These are phyloP conservation scores for Acorus gramineus DNA, from an alignment of 106 monocot species.

Conservation along the genomic window DNA sequence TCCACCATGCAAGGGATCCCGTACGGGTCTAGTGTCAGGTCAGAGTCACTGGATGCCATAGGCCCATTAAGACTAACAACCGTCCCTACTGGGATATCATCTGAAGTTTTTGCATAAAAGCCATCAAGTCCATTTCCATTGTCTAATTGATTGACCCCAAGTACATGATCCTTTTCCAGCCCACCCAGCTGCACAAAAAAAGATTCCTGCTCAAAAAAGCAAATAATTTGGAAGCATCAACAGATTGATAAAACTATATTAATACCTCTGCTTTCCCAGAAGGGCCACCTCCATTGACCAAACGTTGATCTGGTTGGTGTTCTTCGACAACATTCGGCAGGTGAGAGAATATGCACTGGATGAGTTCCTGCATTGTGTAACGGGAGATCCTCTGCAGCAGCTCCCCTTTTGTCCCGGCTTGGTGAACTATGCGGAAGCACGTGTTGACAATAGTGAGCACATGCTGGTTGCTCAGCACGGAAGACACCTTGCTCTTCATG, in stretches of 20 bases:
- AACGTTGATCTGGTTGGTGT: neutral
- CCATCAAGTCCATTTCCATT: constrained; percentile 50
- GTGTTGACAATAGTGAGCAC: constrained; percentile 81
- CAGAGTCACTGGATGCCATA: constrained; percentile 12
- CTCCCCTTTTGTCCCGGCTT: constrained; percentile 86
- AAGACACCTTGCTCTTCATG: constrained; percentile 55
- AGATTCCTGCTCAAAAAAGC: neutral
- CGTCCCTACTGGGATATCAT: constrained; percentile 8
- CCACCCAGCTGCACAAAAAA: constrained; percentile 36
- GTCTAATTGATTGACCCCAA: constrained; percentile 43
- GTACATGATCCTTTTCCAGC: constrained; percentile 45
- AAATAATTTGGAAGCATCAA: neutral
- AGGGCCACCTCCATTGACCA: neutral
- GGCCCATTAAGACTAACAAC: constrained; percentile 3
- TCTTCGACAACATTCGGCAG: constrained; percentile 28
- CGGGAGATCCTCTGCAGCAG: constrained; percentile 77
- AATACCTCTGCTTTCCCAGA: constrained; percentile 35
- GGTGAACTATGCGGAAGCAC: constrained; percentile 88
- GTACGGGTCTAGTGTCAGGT: constrained; percentile 46
- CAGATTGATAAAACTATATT: neutral
- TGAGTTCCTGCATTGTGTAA: constrained; percentile 80
- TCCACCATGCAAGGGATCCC: constrained; percentile 72
- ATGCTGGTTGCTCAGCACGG: constrained; percentile 54
- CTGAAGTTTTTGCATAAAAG: constrained; percentile 11
- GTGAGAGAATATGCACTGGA: constrained; percentile 54